These are phyloP conservation scores for Nemania sp. DNA, from an alignment of 2,329 filamentous ascomycete species.

Conservation along the genomic window DNA sequence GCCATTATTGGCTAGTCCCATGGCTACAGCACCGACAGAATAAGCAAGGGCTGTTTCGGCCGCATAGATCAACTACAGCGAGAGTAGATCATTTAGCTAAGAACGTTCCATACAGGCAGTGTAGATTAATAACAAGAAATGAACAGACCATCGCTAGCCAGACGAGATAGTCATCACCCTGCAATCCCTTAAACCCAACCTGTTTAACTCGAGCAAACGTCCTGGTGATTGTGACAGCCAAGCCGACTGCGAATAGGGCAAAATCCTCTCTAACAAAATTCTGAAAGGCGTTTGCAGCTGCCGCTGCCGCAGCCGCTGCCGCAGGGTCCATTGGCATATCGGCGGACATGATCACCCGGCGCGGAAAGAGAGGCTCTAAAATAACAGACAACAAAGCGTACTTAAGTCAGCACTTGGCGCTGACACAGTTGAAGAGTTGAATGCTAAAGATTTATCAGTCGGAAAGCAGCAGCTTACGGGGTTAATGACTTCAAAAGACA, in stretches of 20 bases:
- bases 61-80: constrained; percentile 51
- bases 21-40: constrained; percentile 50
- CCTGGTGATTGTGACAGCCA: constrained; percentile 22
- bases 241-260: constrained; percentile 26
- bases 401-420: too few relatives aligned
- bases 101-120: too few relatives aligned
- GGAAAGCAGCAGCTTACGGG: too few relatives aligned
- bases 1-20: constrained; percentile 57
- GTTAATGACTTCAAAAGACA: too few relatives aligned
- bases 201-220: constrained; percentile 28
- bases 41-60: constrained; percentile 54
- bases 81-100: neutral
- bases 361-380: too few relatives aligned
- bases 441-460: too few relatives aligned
- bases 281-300: constrained; percentile 9
- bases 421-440: too few relatives aligned
- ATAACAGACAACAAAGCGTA: too few relatives aligned
- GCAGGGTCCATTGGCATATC: constrained; percentile 3
- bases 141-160: constrained; percentile 42
- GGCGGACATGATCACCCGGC: neutral
- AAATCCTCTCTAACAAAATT: constrained; percentile 27
- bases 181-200: constrained; percentile 25
- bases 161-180: constrained; percentile 44
- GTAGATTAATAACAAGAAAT: neutral
- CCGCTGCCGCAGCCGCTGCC: constrained; percentile 5